Evolutionary conservation across 2,329 filamentous ascomycete species (phyloP), one percentile per base, ranked within the genome.

Genomic region (Colletotrichum incanum): DNA sequence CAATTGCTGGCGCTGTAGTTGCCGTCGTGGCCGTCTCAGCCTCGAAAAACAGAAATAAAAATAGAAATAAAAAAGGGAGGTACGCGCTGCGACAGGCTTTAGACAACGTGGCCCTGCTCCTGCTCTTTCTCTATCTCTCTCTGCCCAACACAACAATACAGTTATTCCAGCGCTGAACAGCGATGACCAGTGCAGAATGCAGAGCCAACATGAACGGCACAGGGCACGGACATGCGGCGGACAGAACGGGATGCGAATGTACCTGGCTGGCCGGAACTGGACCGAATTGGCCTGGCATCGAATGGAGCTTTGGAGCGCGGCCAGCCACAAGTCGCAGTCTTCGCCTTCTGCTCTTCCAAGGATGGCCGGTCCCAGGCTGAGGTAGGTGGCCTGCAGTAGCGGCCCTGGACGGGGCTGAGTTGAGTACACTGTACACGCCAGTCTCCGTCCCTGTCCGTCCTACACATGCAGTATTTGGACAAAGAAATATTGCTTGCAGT

Each of bases 341-440:
- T 28, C 28, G n/a, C 41, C 8, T 37, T 49, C 45, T 26, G 60
- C 9, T 16, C 28, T 37, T 37, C 43, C 23, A 28, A 26, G 34
- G n/a, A 34, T 39, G 60, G 59, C 59, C n/a, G 23, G 60, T 52
- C 20, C 59, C 34, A 47, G 45, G 56, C 65, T 61, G 47, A 67
- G 31, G 45, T 61, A 54, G 34, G 5, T 8, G 4, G 28, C 58
- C 49, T 34, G 58, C 65, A 52, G 50, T 43, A 61, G 43, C 23
- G 45, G 50, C 20, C 39, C 45, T 43, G 23, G 64, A 39, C 20
- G 43, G 43, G 45, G 43, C 37, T 67, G 43, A 59, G 52, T 26
- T 43, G 37, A 50, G 47, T 26, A 31, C n/a, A 52, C 3, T 52
- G 7, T 7, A 50, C 34, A 37, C n/a, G 23, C 47, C 52, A n/a